phyloP scores from a whole-genome alignment of 176 grass and related monocot species.

The Melocanna baccifera region DNA sequence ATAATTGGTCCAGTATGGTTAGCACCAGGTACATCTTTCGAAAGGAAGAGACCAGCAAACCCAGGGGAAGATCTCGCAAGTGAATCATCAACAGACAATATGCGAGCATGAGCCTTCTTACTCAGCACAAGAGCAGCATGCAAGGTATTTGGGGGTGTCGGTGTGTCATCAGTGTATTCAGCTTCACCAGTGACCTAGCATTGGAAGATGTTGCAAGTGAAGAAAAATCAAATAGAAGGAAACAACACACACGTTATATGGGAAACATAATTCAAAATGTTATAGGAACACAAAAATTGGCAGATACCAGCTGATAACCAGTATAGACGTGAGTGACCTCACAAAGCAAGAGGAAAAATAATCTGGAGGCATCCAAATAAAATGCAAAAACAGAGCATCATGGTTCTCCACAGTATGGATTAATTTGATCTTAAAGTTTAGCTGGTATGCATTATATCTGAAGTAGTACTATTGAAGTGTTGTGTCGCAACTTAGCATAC shows the following conservation, averaged over 20 bases:
- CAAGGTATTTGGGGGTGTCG: conserved; percentile 66
- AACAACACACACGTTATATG: neutral
- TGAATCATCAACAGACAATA: conserved; percentile 82
- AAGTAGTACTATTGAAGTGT: neutral
- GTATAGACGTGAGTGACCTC: neutral
- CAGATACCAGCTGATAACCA: neutral
- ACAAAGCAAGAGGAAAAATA: neutral
- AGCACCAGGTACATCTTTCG: conserved; percentile 70
- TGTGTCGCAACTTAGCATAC: neutral
- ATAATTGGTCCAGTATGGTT: conserved; percentile 67
- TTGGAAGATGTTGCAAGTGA: conserved; percentile 27
- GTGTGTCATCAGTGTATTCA: conserved; percentile 82
- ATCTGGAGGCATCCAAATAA: neutral
- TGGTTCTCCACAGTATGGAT: neutral
- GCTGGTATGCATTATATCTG: neutral
- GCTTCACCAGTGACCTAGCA: conserved; percentile 90
- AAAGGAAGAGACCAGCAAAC: conserved; percentile 73
- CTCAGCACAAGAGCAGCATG: conserved; percentile 90
- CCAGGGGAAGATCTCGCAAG: conserved; percentile 74
- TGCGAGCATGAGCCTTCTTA: conserved; percentile 81
- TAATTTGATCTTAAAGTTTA: conserved; percentile 1
- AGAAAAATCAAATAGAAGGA: conserved; percentile 27
- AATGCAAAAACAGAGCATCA: neutral
- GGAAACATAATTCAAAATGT: neutral
- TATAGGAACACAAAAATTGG: neutral